phyloP scores from a whole-genome alignment of 106 monocot genomes.

The Narthecium ossifragum region DNA sequence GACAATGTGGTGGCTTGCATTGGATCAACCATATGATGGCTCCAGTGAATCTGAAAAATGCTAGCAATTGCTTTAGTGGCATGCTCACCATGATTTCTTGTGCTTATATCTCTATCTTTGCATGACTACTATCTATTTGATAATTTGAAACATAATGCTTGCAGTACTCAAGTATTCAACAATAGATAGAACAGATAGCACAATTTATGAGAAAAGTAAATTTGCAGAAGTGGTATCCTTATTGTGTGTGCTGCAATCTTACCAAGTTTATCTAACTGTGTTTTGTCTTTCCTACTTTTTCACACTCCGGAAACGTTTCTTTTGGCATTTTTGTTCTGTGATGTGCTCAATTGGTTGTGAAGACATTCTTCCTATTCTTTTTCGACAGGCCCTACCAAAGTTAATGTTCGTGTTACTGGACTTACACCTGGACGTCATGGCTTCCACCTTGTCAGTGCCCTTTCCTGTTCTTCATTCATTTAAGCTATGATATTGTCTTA shows the following conservation, averaged over 20 bases:
- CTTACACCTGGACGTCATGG: constrained; percentile 68
- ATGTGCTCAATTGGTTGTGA: background rate
- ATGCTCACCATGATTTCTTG: no score
- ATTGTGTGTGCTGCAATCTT: background rate
- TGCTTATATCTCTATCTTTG: no score
- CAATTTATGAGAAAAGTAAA: no score
- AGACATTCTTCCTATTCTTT: no score
- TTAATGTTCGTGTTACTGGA: constrained; percentile 51
- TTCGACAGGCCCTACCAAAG: constrained; percentile 51
- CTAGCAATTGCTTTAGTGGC: no score
- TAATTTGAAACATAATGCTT: no score
- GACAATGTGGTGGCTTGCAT: no score
- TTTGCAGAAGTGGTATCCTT: background rate
- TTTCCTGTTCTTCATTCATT: background rate
- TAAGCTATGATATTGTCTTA: background rate
- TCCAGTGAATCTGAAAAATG: no score
- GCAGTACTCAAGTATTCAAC: no score
- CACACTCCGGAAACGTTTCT: background rate
- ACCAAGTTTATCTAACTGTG: background rate
- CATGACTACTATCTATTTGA: no score
- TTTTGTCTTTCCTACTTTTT: background rate
- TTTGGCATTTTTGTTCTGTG: background rate
- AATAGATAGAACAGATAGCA: no score
- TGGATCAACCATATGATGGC: no score
- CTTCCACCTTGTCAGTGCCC: constrained; percentile 51